These are phyloP conservation scores for Nicotiana obtusifolia DNA, from an alignment of 257 asterid genomes.

Conservation along the genomic window DNA sequence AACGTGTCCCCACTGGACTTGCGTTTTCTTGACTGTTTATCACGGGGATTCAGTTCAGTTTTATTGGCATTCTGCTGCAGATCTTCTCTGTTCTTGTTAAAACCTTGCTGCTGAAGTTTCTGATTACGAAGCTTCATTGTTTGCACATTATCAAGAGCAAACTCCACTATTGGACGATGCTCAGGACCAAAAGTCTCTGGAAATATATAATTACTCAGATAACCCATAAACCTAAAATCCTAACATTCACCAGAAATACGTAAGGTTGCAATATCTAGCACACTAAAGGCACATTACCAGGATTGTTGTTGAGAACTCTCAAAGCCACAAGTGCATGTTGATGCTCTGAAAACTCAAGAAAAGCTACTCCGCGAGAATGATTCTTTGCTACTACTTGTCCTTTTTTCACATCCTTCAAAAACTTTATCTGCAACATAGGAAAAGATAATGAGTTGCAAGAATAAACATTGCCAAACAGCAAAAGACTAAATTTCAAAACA, in stretches of 20 bases:
- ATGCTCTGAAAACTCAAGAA: constrained; percentile 91
- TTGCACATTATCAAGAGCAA: constrained; percentile 85
- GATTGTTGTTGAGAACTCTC: constrained; percentile 92
- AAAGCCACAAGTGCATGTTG: constrained; percentile 97
- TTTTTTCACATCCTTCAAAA: constrained; percentile 57
- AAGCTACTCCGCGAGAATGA: constrained; percentile 88
- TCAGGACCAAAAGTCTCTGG: constrained; percentile 78
- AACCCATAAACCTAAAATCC: background rate
- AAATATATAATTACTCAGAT: background rate
- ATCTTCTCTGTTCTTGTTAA: constrained; percentile 19
- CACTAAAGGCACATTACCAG: constrained; percentile 41
- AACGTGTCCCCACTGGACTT: constrained; percentile 32
- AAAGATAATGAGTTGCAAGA: background rate
- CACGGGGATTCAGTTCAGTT: constrained; percentile 17
- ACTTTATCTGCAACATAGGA: constrained; percentile 50
- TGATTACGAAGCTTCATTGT: constrained; percentile 66
- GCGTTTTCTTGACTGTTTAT: constrained; percentile 42
- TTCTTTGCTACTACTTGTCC: constrained; percentile 48
- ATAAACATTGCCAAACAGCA: background rate
- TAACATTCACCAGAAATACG: background rate
- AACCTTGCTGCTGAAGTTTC: constrained; percentile 46
- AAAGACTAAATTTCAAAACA: constrained; percentile 11
- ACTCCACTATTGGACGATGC: constrained; percentile 96
- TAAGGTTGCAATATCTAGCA: background rate
- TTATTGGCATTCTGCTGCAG: constrained; percentile 21